Conservation (phyloP, 257 asterid species). For the Cordia subcordata region DNA sequence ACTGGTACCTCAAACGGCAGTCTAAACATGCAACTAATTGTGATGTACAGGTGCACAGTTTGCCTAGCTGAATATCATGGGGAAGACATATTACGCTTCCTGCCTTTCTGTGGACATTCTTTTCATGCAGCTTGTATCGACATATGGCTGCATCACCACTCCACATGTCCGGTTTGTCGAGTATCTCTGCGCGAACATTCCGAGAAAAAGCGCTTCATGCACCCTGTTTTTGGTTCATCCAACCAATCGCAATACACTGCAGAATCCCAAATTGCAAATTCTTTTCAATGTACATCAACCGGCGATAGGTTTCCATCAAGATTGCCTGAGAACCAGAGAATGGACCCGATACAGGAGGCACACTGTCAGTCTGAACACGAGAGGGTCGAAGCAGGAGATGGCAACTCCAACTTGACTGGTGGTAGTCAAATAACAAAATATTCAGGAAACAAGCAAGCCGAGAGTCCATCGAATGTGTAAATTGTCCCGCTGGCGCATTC, state of each 20-base stretch:
- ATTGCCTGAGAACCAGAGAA: conserved; percentile 24
- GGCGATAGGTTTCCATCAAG: conserved; percentile 25
- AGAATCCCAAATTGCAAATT: conserved; percentile 27
- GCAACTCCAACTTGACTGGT: conserved; percentile 13
- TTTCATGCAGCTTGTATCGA: conserved; percentile 75
- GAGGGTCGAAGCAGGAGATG: conserved; percentile 15
- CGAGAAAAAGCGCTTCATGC: conserved; percentile 55
- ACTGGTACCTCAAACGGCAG: background rate
- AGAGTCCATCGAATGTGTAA: conserved; percentile 42
- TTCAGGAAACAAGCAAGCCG: conserved; percentile 23
- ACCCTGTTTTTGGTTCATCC: conserved; percentile 68
- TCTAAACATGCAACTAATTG: background rate
- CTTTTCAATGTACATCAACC: conserved; percentile 33
- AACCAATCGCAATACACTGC: conserved; percentile 38
- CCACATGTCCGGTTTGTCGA: conserved; percentile 88
- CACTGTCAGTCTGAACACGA: conserved; percentile 14
- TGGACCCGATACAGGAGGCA: conserved; percentile 18
- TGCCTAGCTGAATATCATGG: conserved; percentile 67
- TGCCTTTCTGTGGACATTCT: conserved; percentile 76
- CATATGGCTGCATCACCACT: conserved; percentile 72
- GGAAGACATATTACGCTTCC: conserved; percentile 55
- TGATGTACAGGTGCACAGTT: conserved; percentile 55
- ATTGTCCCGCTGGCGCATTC: background rate
- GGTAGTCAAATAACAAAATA: conserved; percentile 18
- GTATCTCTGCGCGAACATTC: conserved; percentile 59